Evolutionary conservation across 306 rosid genomes (phyloP).

Genomic region (Gastrolobium bilobum): DNA sequence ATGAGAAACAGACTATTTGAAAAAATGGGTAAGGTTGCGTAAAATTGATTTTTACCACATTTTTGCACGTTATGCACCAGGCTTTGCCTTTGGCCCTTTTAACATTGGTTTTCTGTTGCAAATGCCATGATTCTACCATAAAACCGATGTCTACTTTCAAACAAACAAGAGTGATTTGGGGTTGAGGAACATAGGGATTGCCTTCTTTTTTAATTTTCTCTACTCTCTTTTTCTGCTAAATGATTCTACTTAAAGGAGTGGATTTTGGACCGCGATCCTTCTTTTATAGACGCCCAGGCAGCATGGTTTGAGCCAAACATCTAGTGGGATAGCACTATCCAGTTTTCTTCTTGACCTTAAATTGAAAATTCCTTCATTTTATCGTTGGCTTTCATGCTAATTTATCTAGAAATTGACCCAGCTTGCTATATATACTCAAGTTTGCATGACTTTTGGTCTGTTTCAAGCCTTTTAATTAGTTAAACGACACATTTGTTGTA

Average conservation of each 20-base stretch:
- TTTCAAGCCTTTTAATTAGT: slow-evolving; percentile 8
- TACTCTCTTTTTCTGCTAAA: not conserved
- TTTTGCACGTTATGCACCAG: too few relatives aligned
- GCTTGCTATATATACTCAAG: not conserved
- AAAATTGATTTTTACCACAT: too few relatives aligned
- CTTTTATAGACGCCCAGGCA: not conserved
- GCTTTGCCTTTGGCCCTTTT: not conserved
- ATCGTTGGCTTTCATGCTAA: not conserved
- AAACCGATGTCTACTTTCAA: slow-evolving; percentile 9
- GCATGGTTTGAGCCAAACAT: slow-evolving; percentile 36
- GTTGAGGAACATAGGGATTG: not conserved
- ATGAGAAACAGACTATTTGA: too few relatives aligned
- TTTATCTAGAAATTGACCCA: not conserved
- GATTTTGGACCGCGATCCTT: not conserved
- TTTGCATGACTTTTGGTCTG: not conserved
- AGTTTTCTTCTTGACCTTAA: slow-evolving; percentile 8
- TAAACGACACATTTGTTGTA: not conserved
- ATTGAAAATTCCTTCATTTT: not conserved
- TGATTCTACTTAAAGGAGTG: not conserved
- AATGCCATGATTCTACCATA: slow-evolving; percentile 3
- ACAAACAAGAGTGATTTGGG: not conserved
- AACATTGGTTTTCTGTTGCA: not conserved
- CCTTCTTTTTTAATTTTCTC: not conserved
- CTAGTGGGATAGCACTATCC: slow-evolving; percentile 5
- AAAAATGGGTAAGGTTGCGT: too few relatives aligned